Evolutionary conservation across 257 asterid genomes (phyloP), one percentile per base, ranked within the genome.

Genomic region (Misopates orontium): DNA sequence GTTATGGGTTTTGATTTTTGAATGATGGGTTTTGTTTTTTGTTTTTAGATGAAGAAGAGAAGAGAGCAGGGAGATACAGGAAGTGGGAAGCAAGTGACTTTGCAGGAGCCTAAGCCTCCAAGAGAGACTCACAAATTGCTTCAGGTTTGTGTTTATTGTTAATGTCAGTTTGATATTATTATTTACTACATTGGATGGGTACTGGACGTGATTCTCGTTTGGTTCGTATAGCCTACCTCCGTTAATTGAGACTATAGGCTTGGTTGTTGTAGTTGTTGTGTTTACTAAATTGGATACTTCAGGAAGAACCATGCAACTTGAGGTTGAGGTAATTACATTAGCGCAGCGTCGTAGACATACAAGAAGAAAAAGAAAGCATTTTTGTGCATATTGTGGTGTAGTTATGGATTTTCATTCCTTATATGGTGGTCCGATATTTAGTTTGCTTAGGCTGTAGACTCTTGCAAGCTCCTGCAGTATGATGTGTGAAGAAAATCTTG

Each of bases 91-190:
- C 59, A 63, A 66, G 73, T 50, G 1, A 73, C 66, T 16, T 15
- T 50, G 25, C 89, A 83, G 76, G 96, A 86, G 80, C 67, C 85
- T 10, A 80, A 71, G 74, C 83, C 82, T 70, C 82, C 87, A 1
- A 72, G 99, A 14, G 99, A 84, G 76, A 94, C 99, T 22, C 99
- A 94, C 88, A 90, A 84, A 75, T 79, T 94, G 87, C 95, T 93
- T 76, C 99, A 93, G 95, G 99, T 93, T 62, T 60, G 76, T 20
- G 47, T 62, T 9, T 9, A 9, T 9, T 16, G 23, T 53, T 61
- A 54, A 32, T 53, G 41, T 53, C 69, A n/a, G n/a, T n/a, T n/a
- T n/a, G n/a, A n/a, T n/a, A n/a, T n/a, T n/a, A n/a, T n/a, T n/a
- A n/a, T n/a, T n/a, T n/a, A n/a, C n/a, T n/a, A n/a, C n/a, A n/a